A percentile compares a stretch with the other conserved stretches of the same genome.
These are phyloP conservation scores for Cephalotrichum gorgonifer DNA, from an alignment of 2,329 filamentous ascomycete genomes.

Conservation along the genomic window DNA sequence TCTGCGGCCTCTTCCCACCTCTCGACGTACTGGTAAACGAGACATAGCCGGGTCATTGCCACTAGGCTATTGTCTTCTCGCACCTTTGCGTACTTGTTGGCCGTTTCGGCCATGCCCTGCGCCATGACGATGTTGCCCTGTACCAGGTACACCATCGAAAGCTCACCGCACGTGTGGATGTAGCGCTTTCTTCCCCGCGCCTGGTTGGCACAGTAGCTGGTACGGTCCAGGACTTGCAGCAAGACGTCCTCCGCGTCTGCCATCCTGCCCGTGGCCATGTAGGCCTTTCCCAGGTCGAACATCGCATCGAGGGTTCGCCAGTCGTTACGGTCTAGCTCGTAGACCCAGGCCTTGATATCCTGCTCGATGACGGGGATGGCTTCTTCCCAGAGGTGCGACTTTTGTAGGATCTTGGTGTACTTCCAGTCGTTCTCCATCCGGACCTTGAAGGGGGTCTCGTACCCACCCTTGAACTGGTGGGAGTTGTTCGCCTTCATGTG, in stretches of 20 bases:
- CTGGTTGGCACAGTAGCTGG: not conserved
- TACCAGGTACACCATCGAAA: not conserved
- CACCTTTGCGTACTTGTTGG: not conserved
- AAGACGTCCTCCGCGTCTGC: not conserved
- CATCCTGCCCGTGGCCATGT: not conserved
- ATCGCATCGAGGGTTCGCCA: not conserved
- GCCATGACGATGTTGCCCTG: not conserved
- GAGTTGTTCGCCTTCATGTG: slow-evolving; percentile 3
- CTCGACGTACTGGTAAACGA: slow-evolving; percentile 1
- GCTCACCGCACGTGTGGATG: not conserved
- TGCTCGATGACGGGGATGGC: not conserved
- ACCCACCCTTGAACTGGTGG: not conserved
- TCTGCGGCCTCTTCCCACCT: not conserved
- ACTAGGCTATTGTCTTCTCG: not conserved
- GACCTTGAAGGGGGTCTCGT: not conserved
- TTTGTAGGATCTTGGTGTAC: slow-evolving; percentile 1
- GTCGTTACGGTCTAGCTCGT: not conserved
- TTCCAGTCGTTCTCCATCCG: not conserved
- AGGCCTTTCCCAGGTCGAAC: not conserved
- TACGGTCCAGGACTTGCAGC: not conserved
- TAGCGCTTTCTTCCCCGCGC: no score
- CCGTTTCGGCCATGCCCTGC: not conserved
- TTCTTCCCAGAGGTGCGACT: slow-evolving; percentile 2
- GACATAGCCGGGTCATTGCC: not conserved
- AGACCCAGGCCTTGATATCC: not conserved